Percentiles rank a stretch among this genome's conserved stretches.
phyloP scores from a whole-genome alignment of 352 stramenopile species.

The Phytophthora hibernalis region DNA sequence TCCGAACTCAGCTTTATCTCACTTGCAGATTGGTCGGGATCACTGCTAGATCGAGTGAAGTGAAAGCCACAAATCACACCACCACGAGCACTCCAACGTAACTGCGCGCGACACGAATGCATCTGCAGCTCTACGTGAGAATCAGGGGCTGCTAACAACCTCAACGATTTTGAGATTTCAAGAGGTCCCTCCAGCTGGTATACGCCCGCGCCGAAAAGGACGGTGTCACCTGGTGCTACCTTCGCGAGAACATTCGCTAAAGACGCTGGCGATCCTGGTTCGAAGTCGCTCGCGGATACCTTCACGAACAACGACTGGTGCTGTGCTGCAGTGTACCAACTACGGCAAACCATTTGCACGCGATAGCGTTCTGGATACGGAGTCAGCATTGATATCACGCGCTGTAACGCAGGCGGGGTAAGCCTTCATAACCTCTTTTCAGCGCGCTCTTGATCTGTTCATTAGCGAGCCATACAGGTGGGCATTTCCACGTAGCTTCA shows the following conservation, averaged over 20 bases:
- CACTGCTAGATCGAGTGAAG: constrained; percentile 48
- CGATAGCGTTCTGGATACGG: constrained; percentile 65
- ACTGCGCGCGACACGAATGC: constrained; percentile 47
- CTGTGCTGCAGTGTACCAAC: constrained; percentile 54
- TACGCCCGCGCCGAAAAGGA: constrained; percentile 76
- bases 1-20: constrained; percentile 31
- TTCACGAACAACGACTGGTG: constrained; percentile 57
- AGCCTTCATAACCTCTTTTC: constrained; percentile 72
- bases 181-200: constrained; percentile 65
- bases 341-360: constrained; percentile 59
- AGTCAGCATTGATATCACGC: constrained; percentile 88
- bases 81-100: constrained; percentile 65
- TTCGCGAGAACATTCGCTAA: constrained; percentile 38
- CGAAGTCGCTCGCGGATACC: constrained; percentile 59
- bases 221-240: constrained; percentile 48
- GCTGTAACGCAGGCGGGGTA: constrained; percentile 82
- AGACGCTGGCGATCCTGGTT: constrained; percentile 21
- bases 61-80: constrained; percentile 75
- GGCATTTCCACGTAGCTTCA: constrained; percentile 94
- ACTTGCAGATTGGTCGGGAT: constrained; percentile 11
- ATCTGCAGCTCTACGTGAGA: constrained; percentile 79
- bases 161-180: constrained; percentile 53
- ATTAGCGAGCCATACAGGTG: constrained; percentile 88
- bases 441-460: constrained; percentile 81
- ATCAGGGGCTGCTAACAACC: constrained; percentile 59